Evolutionary conservation across 305 asterid genomes (phyloP), one percentile per base, ranked within the genome.

Genomic region (Fraxinus albicans): DNA sequence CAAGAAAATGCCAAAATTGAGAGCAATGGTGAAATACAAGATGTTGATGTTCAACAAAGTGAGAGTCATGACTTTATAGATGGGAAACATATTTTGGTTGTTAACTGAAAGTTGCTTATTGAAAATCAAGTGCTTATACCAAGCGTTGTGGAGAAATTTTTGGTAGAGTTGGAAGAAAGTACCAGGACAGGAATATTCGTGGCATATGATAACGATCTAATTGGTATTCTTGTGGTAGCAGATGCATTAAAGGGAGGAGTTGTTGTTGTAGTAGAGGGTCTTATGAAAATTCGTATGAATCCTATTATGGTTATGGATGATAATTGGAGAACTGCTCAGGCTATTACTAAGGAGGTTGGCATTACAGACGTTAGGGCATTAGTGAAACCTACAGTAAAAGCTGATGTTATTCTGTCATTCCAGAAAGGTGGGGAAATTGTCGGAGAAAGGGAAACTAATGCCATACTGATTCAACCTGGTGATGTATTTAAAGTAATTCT

Each of bases 291-390:
- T 97, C 97, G 99, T 8, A 87, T 96, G 84, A 88, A 73, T 60
- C 97, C 98, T 77, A 93, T 96, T 82, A 95, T 96, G 98, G 99
- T 95, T 78, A 96, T 98, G 9, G 98, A 98, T 80, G 99, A 96
- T 90, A 96, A 96, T 80, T 91, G 98, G 97, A 91, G 98, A 90
- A 96, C 99, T 23, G 98, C 99, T 88, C 91, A 83, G 82, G 98
- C 99, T 76, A 98, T 94, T 84, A 98, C 99, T 36, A 95, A 90
- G 89, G 97, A 96, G 98, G 97, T 96, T 23, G 98, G 97, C 76
- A 96, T 96, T 81, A 85, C 90, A 67, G 98, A 96, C 67, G 93
- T 93, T 8, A 86, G 97, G 87, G 99, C 99, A 83, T 98, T 95
- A 85, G 99, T 96, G 83, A 91, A 93, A 98, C 98, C 99, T 65